Evolutionary conservation across 208 protist species (phyloP).

Genomic region (Leishmania gerbilli): DNA sequence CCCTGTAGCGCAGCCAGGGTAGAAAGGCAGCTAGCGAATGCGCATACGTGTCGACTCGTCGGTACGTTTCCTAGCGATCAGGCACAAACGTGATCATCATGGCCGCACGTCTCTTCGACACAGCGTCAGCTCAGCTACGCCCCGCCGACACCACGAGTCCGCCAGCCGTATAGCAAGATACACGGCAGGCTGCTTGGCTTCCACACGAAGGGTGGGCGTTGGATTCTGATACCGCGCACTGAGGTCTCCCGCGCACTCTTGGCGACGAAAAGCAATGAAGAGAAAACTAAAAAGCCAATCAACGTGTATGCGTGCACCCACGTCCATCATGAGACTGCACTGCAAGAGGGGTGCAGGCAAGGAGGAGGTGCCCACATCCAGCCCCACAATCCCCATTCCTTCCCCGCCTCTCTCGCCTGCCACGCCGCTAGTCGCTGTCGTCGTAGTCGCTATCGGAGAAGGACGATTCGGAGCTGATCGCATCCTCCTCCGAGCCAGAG

Average conservation of each 20-base stretch:
- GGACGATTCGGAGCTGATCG: slow-evolving; percentile 20
- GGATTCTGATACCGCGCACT: background rate
- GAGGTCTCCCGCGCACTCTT: background rate
- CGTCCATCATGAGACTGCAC: background rate
- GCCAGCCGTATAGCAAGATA: background rate
- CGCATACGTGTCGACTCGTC: background rate
- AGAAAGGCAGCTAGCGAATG: background rate
- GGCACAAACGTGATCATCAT: background rate
- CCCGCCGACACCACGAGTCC: background rate
- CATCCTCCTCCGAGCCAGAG: slow-evolving; percentile 27
- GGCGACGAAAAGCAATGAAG: background rate
- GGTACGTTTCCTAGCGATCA: background rate
- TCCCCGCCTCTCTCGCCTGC: background rate
- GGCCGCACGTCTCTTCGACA: background rate
- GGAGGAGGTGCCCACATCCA: background rate
- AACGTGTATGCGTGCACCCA: background rate
- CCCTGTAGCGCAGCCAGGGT: background rate
- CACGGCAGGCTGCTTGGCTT: background rate
- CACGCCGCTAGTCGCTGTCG: slow-evolving; percentile 21
- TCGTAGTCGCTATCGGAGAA: slow-evolving; percentile 23
- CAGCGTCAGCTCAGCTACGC: no score
- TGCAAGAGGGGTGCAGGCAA: background rate
- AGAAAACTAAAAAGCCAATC: background rate
- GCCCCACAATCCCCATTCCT: background rate
- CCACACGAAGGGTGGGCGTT: background rate